Evolutionary conservation across 2,329 filamentous ascomycete genomes (phyloP).

Genomic region (Cryphonectria japonica): DNA sequence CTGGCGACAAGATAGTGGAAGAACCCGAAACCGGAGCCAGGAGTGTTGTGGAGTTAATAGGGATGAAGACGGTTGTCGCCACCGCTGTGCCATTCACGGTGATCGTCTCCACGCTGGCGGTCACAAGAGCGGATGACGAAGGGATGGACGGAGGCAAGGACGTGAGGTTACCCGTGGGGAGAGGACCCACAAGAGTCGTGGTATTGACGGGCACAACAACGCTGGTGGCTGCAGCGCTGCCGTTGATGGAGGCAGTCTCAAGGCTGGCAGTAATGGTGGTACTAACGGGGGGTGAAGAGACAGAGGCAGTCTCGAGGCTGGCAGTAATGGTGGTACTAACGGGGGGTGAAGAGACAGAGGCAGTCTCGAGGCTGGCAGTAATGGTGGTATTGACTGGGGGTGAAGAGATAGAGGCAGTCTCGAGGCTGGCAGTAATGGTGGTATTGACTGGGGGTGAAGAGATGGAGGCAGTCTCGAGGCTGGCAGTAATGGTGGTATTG

Average conservation of each 20-base stretch:
- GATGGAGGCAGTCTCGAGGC: slow-evolving; percentile 12
- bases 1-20: slow-evolving; percentile 6
- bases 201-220: slow-evolving; percentile 14
- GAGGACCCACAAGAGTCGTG: slow-evolving; percentile 18
- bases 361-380: slow-evolving; percentile 6
- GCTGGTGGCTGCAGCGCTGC: slow-evolving; percentile 15
- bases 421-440: slow-evolving; percentile 14
- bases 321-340: slow-evolving; percentile 13
- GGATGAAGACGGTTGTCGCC: slow-evolving; percentile 25
- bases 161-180: slow-evolving; percentile 18
- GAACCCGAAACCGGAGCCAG: slow-evolving; percentile 20
- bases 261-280: slow-evolving; percentile 18
- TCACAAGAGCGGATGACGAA: slow-evolving; percentile 15
- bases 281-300: slow-evolving; percentile 3
- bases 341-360: not conserved
- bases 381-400: slow-evolving; percentile 9
- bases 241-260: slow-evolving; percentile 15
- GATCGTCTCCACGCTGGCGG: slow-evolving; percentile 23
- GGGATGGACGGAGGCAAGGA: slow-evolving; percentile 13
- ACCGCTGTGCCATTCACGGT: slow-evolving; percentile 23
- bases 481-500: slow-evolving; percentile 17
- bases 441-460: slow-evolving; percentile 5
- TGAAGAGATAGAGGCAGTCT: not conserved
- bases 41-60: slow-evolving; percentile 22
- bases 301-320: not conserved